A percentile compares a stretch with the other conserved stretches of the same genome.
Evolutionary conservation across 345 rosid species (phyloP).

Genomic region (Melaleuca quinquenervia): DNA sequence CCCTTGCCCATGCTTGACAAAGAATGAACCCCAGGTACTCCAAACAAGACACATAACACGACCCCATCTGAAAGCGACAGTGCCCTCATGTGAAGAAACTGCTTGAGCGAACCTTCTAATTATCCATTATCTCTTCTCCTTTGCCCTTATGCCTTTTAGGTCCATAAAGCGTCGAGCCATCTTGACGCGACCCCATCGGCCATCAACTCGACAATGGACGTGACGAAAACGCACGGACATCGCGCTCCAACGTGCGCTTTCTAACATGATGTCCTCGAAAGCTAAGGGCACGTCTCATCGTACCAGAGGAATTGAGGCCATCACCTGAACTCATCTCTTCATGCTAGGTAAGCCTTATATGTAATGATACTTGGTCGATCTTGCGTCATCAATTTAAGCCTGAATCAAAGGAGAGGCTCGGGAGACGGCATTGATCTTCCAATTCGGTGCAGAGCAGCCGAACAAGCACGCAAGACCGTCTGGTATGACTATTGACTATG

Average conservation of each 20-base stretch:
- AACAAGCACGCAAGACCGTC: not conserved
- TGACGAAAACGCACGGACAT: not conserved
- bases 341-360: no score
- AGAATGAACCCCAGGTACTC: not conserved
- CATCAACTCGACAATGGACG: not conserved
- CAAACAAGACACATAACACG: not conserved
- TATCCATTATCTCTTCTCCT: not conserved
- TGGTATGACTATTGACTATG: rapidly evolving
- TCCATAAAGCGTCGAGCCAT: not conserved
- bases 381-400: not conserved
- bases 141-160: not conserved
- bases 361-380: no score
- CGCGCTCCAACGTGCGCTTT: not conserved
- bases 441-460: no score
- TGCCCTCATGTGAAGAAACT: not conserved
- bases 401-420: not conserved
- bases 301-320: not conserved
- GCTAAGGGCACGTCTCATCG: not conserved
- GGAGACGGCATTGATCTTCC: not conserved
- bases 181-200: not conserved
- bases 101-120: not conserved
- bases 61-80: rapidly evolving
- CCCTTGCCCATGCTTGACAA: not conserved
- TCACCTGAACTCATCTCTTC: not conserved
- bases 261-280: not conserved